Evolutionary conservation across 768 basidiomycete genomes (phyloP).

Genomic region (Kwoniella sp.): DNA sequence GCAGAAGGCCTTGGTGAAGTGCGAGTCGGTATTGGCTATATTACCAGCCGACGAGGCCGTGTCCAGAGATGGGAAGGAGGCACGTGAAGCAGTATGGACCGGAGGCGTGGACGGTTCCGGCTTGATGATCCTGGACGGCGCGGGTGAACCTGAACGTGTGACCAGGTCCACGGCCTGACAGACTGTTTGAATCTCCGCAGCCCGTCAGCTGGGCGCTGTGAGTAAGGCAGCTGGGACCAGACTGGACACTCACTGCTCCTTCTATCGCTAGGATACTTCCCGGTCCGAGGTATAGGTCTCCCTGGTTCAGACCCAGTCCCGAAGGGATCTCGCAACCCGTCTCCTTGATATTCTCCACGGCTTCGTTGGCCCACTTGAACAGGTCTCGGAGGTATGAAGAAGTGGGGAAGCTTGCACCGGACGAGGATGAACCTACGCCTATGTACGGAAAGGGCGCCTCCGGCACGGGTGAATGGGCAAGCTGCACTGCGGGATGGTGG

Average conservation of each 20-base stretch:
- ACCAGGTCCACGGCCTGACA: slow-evolving; percentile 83
- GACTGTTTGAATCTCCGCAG: slow-evolving; percentile 53
- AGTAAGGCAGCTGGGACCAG: too few relatives aligned
- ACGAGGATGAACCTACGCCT: slow-evolving; percentile 2
- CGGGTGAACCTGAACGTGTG: slow-evolving; percentile 10
- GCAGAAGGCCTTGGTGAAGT: slow-evolving; percentile 61
- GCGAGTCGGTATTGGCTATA: neutral
- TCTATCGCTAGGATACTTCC: slow-evolving; percentile 49
- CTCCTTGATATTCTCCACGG: slow-evolving; percentile 42
- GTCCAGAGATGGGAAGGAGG: neutral
- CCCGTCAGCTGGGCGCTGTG: too few relatives aligned
- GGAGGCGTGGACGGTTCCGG: slow-evolving; percentile 24
- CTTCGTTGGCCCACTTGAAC: slow-evolving; percentile 42
- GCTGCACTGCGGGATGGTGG: slow-evolving; percentile 38
- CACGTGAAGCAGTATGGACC: neutral
- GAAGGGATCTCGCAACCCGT: slow-evolving; percentile 46
- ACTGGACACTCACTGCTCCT: slow-evolving; percentile 47
- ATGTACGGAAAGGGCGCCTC: slow-evolving; percentile 32
- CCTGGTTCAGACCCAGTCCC: slow-evolving; percentile 39
- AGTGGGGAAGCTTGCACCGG: slow-evolving; percentile 1
- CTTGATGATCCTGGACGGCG: slow-evolving; percentile 2
- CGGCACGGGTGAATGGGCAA: slow-evolving; percentile 35
- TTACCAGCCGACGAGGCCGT: neutral
- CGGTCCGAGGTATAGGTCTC: slow-evolving; percentile 47
- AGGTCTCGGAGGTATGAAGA: slow-evolving; percentile 39